Evolutionary conservation across 768 basidiomycete species (phyloP), one percentile per base, ranked within the genome.

Genomic region (Lyophyllum atratum): DNA sequence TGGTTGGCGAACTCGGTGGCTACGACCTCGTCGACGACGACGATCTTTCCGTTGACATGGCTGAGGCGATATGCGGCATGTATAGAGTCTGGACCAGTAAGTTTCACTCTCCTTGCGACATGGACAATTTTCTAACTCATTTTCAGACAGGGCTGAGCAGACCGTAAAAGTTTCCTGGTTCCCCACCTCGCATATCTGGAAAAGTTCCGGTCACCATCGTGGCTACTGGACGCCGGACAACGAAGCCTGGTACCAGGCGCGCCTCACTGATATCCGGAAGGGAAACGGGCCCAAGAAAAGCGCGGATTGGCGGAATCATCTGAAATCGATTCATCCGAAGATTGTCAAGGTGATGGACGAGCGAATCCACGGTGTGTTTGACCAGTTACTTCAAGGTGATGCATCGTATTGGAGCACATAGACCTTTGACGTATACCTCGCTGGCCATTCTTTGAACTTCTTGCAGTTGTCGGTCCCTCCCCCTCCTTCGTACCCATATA

Each of bases 61-160:
- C 43, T 12, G 40, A 56, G 3, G 24, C 24, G 2, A 44, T 56
- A 6, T 51, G 49, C 15, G 49, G 55, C 1, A 24, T 51, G 9
- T 56, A 56, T 31, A 34, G 25, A 11, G 31, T 59, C 4, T 55
- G 52, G 6, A 59, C 58, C 1, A 21, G 54, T 59, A 46, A 2
- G 49, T 48, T 51, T 21, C 24, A 39, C 15, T 10, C 15, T 8
- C n/a, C 19, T 44, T 25, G 4, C 34, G 15, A 5, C n/a, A 22
- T 26, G 25, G 29, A 14, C 5, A n/a, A n/a, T n/a, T n/a, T n/a
- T n/a, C n/a, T n/a, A n/a, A n/a, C n/a, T n/a, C n/a, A n/a, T n/a
- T n/a, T n/a, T n/a, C n/a, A 21, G 51, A 2, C 11, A 4, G 15
- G 2, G 19, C 19, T 50, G 15, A 31, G 19, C 29, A 25, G 1